Conservation (phyloP, 2,329 filamentous ascomycete species). For the Fonsecaea pedrosoi region DNA sequence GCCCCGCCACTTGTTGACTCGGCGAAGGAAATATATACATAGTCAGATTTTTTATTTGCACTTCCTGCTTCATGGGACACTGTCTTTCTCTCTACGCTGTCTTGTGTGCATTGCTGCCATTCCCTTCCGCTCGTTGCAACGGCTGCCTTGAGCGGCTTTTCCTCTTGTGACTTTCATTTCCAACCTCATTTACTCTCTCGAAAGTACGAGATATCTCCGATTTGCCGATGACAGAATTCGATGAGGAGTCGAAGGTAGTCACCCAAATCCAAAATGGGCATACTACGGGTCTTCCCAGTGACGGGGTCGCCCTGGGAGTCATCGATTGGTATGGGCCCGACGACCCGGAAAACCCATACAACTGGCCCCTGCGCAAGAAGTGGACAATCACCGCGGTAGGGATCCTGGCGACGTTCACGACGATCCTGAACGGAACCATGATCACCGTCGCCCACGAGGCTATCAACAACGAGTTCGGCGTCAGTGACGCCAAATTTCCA, state of each 20-base stretch:
- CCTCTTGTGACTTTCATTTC: background rate
- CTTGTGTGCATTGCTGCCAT: background rate
- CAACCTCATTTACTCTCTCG: background rate
- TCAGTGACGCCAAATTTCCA: constrained; percentile 47
- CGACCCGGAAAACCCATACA: constrained; percentile 49
- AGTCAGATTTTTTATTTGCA: background rate
- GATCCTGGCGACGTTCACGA: constrained; percentile 45
- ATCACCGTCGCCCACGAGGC: constrained; percentile 47
- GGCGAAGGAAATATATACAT: background rate
- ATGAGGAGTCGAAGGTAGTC: constrained; percentile 17
- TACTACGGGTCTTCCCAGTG: background rate
- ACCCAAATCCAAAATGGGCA: constrained; percentile 16
- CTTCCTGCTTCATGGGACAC: background rate
- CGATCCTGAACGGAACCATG: constrained; percentile 48
- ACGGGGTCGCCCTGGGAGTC: background rate
- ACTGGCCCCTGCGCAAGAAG: constrained; percentile 48
- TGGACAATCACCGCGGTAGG: constrained; percentile 45
- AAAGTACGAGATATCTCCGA: background rate
- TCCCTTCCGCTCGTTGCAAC: background rate
- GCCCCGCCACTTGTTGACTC: background rate
- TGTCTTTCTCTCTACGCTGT: background rate
- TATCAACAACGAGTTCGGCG: constrained; percentile 43
- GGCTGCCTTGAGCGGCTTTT: background rate
- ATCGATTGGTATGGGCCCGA: constrained; percentile 43
- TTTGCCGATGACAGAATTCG: constrained; percentile 15